A percentile compares a stretch with the other conserved stretches of the same genome.
Evolutionary conservation across 2,329 filamentous ascomycete genomes (phyloP).

Genomic region (Beauveria sp.): DNA sequence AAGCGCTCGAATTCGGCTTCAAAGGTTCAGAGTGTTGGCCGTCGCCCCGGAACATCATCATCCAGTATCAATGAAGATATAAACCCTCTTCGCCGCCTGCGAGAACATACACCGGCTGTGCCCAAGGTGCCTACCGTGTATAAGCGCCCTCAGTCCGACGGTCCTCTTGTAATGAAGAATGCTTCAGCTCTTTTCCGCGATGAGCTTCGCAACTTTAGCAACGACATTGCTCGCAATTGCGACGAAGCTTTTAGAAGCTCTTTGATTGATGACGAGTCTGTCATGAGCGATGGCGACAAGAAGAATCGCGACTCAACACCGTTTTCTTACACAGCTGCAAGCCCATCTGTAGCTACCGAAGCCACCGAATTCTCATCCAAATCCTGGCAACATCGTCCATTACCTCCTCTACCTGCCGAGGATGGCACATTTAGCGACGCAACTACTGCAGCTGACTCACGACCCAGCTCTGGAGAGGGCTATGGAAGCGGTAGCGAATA

Average conservation of each 20-base stretch:
- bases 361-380: conserved; percentile 23
- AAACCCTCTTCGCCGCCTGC: conserved; percentile 6
- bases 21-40: conserved; percentile 13
- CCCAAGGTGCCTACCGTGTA: conserved; percentile 17
- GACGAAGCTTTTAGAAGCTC: conserved; percentile 84
- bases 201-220: conserved; percentile 76
- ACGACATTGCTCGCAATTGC: conserved; percentile 79
- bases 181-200: conserved; percentile 48
- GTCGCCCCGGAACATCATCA: conserved; percentile 5
- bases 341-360: conserved; percentile 21
- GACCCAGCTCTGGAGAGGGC: conserved; percentile 20
- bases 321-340: conserved; percentile 34
- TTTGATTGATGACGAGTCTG: conserved; percentile 34
- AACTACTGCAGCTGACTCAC: conserved; percentile 16
- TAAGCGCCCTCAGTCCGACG: conserved; percentile 20
- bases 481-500: conserved; percentile 17
- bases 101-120: conserved; percentile 24
- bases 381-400: conserved; percentile 41
- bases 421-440: conserved; percentile 16
- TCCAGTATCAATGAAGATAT: background rate
- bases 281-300: conserved; percentile 25
- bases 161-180: conserved; percentile 18
- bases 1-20: conserved; percentile 29
- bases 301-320: conserved; percentile 31
- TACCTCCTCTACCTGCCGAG: conserved; percentile 41